These are phyloP conservation scores for Immersiporthe knoxdaviesiana DNA, from an alignment of 2,329 filamentous ascomycete species.

Conservation along the genomic window DNA sequence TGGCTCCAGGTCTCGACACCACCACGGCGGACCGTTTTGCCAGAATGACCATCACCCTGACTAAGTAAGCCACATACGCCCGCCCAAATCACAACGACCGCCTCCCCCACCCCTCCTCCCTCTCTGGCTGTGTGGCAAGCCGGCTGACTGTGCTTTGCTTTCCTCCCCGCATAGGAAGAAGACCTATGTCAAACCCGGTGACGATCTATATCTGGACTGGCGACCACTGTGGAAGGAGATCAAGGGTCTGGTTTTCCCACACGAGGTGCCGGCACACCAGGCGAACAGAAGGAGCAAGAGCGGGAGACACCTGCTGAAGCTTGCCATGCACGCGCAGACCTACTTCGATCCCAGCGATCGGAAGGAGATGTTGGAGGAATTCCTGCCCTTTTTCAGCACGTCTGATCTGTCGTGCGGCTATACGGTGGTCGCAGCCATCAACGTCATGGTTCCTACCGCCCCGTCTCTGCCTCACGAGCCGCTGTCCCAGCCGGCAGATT, in stretches of 20 bases:
- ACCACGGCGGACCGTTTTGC: slow-evolving; percentile 85
- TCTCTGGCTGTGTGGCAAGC: neutral
- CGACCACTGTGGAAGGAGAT: slow-evolving; percentile 89
- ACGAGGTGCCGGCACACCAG: slow-evolving; percentile 73
- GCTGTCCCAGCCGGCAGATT: slow-evolving; percentile 83
- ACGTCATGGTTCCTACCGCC: slow-evolving; percentile 83
- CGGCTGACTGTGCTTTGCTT: slow-evolving; percentile 35
- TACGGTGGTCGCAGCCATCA: slow-evolving; percentile 86
- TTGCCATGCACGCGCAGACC: slow-evolving; percentile 85
- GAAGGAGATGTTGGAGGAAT: slow-evolving; percentile 77
- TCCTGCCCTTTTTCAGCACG: slow-evolving; percentile 87
- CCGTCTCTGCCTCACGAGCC: slow-evolving; percentile 71
- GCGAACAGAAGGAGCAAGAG: slow-evolving; percentile 54
- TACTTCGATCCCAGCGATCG: slow-evolving; percentile 92
- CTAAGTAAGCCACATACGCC: slow-evolving; percentile 68
- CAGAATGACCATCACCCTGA: slow-evolving; percentile 93
- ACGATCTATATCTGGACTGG: slow-evolving; percentile 93
- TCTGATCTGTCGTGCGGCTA: slow-evolving; percentile 92
- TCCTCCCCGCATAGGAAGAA: slow-evolving; percentile 68
- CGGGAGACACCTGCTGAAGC: slow-evolving; percentile 74
- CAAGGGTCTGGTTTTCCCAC: slow-evolving; percentile 85
- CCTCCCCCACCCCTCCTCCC: too few species aligned
- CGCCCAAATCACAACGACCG: neutral
- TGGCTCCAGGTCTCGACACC: slow-evolving; percentile 86
- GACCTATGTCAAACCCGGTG: slow-evolving; percentile 88